A percentile compares a stretch with the other conserved stretches of the same genome.
Conservation (phyloP, 1,284 basidiomycete genomes). For the Peniophora sp. region DNA sequence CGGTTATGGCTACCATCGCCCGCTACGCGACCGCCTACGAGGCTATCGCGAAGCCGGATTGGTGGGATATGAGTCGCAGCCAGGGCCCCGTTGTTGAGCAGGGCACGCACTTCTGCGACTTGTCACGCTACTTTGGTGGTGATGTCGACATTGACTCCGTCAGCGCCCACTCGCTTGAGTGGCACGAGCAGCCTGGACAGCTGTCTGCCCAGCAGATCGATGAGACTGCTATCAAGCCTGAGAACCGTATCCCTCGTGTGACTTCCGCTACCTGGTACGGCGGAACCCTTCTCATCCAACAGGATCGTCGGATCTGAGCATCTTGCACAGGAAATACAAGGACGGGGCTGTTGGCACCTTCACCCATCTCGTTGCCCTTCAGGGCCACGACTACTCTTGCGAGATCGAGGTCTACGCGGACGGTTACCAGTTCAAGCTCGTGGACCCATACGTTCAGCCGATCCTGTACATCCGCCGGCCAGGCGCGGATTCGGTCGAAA, state of each 20-base stretch:
- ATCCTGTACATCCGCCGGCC: conserved; percentile 79
- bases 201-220: conserved; percentile 79
- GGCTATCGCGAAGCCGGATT: conserved; percentile 83
- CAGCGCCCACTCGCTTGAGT: conserved; percentile 81
- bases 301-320: background rate
- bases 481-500: conserved; percentile 79
- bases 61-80: conserved; percentile 96
- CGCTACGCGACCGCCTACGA: conserved; percentile 95
- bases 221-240: conserved; percentile 68
- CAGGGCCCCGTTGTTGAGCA: conserved; percentile 94
- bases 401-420: conserved; percentile 90
- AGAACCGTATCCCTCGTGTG: conserved; percentile 76
- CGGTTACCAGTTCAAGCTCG: conserved; percentile 80
- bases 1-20: conserved; percentile 96
- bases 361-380: conserved; percentile 81
- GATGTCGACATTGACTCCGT: conserved; percentile 89
- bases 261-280: conserved; percentile 70
- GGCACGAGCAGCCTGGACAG: conserved; percentile 84
- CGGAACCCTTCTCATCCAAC: conserved; percentile 1
- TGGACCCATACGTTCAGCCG: conserved; percentile 84
- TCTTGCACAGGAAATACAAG: conserved; percentile 72
- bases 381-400: conserved; percentile 87
- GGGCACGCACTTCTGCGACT: conserved; percentile 87
- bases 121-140: conserved; percentile 96
- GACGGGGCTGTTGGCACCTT: conserved; percentile 88